Base-by-base conservation (phyloP, 2,329 filamentous ascomycete species). In the Escovopsis sp. region DNA sequence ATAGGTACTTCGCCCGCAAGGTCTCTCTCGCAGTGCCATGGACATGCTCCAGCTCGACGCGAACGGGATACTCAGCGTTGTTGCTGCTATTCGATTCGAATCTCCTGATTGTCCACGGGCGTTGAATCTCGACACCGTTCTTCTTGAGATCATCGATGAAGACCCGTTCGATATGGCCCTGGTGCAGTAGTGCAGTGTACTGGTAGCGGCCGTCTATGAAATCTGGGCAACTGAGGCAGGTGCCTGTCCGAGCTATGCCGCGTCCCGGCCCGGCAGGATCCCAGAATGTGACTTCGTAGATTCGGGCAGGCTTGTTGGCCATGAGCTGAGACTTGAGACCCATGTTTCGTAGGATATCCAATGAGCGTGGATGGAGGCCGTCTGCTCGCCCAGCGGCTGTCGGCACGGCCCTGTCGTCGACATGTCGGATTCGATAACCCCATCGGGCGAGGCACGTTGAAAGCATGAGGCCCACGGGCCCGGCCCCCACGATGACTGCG, bases 351-450 rank as follows among this genome's bases (percentile, higher is more conserved):
- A 94, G 69, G 12, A 94, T 73, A 53, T 94, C 87, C 23, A 93
- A 70, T 0, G 87, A 93, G 34, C 88, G 80, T 33, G 87, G 87
- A 64, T 94, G 87, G 45, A 95, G 93, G 48, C 86, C 87, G 62
- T 94, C 87, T 43, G 87, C 88, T 49, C 87, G 83, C 42, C 87
- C 87, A 18, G 86, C 94, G 3, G 77, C 57, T 11, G 87, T 94
- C 12, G 87, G 87, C 55, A 89, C 83, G 2, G 85, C 70, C 45
- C 87, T 75, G 63, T 93, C 94, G 65, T 94, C 88, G 56, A 94
- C 86, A 64, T 94, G 86, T 69, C 89, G 94, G 62, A 95, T 85
- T 60, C 78, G 86, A 70, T 94, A 95, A 18, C 88, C 88, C 85
- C 87, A 94, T 66, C 87, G 73, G 47, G 85, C 84, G 47, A 95